phyloP scores from a whole-genome alignment of 1,284 basidiomycete genomes.

The Tilletia indica region DNA sequence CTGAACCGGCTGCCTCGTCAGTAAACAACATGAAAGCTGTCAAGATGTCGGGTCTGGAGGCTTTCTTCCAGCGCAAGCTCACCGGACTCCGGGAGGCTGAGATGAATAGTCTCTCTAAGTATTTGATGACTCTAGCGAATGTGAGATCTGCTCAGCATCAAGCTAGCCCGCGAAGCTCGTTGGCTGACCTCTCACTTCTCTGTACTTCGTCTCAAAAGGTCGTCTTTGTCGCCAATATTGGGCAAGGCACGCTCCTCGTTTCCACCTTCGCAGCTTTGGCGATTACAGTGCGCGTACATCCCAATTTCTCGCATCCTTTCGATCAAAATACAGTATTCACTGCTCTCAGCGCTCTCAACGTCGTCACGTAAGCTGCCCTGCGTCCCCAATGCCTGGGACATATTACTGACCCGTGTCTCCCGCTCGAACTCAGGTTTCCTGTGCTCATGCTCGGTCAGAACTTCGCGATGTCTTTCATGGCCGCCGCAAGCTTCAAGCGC shows the following conservation, averaged over 20 bases:
- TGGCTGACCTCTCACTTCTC: too few species aligned
- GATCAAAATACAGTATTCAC: constrained; percentile 43
- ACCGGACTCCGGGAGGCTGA: constrained; percentile 34
- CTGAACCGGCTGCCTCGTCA: constrained; percentile 22
- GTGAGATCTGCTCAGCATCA: neutral
- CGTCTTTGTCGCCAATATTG: constrained; percentile 29
- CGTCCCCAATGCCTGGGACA: too few species aligned
- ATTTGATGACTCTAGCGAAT: neutral
- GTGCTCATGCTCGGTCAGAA: constrained; percentile 41
- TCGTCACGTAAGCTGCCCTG: constrained; percentile 23
- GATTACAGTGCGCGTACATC: constrained; percentile 28
- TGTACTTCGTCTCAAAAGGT: too few species aligned
- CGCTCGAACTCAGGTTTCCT: constrained; percentile 24
- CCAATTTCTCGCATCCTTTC: constrained; percentile 31
- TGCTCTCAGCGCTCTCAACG: constrained; percentile 35
- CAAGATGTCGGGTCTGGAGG: constrained; percentile 48
- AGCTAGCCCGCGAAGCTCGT: too few species aligned
- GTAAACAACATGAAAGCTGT: constrained; percentile 45
- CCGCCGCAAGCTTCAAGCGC: constrained; percentile 37
- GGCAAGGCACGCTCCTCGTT: constrained; percentile 29
- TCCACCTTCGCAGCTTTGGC: constrained; percentile 36
- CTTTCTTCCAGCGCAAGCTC: constrained; percentile 33
- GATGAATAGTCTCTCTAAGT: constrained; percentile 20
- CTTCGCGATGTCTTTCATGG: constrained; percentile 36
- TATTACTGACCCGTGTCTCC: too few species aligned